These are phyloP conservation scores for Colletotrichum nymphaeae DNA, from an alignment of 2,329 filamentous ascomycete genomes.

Conservation along the genomic window DNA sequence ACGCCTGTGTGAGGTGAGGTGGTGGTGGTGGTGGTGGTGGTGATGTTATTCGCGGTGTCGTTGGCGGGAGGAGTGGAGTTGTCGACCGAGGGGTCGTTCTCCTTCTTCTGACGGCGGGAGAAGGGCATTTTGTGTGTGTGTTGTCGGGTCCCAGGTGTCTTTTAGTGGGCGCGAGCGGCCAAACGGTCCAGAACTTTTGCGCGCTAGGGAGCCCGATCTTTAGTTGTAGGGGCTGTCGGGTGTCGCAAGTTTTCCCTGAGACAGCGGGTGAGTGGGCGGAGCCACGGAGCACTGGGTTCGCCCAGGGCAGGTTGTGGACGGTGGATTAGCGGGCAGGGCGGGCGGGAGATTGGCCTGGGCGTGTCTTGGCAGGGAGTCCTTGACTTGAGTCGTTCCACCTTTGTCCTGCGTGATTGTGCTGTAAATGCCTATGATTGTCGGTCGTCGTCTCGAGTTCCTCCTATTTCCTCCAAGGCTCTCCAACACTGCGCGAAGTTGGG, in stretches of 20 bases:
- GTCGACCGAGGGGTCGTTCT: not conserved
- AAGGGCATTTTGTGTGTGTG: slow-evolving; percentile 15
- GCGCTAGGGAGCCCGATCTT: not conserved
- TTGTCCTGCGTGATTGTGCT: not conserved
- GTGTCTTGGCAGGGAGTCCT: slow-evolving; percentile 10
- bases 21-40: not conserved
- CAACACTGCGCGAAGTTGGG: not conserved
- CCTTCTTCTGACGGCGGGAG: slow-evolving; percentile 8
- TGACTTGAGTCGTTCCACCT: not conserved
- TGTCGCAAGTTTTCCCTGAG: not conserved
- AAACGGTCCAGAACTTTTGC: not conserved
- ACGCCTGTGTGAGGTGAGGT: not conserved
- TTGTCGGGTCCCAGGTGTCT: no score
- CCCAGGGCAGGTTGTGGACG: not conserved
- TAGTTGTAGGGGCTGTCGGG: not conserved
- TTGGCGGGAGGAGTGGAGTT: not conserved
- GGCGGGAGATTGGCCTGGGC: slow-evolving; percentile 11
- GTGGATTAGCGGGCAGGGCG: slow-evolving; percentile 6
- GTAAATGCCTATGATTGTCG: not conserved
- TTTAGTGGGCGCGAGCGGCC: not conserved
- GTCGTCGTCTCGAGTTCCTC: not conserved
- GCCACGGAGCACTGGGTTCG: no score
- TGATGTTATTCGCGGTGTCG: not conserved
- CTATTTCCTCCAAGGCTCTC: not conserved
- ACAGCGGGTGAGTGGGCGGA: not conserved